Base-by-base conservation (phyloP, 192 early-diverging fungal genomes). In the Coemansia sp. region DNA sequence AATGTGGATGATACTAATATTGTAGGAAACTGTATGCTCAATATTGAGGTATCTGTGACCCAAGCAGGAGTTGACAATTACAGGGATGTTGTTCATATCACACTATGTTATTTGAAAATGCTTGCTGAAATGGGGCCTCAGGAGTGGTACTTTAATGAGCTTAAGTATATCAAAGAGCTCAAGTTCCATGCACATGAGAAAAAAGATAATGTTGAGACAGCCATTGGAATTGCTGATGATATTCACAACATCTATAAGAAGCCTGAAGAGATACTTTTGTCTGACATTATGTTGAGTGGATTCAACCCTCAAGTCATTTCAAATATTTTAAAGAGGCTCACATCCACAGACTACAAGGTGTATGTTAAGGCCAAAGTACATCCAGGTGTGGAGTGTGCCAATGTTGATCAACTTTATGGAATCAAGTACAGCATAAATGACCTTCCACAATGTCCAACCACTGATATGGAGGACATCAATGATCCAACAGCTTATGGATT, bases 351-450 rank as follows among this genome's bases (percentile, higher is more conserved):
- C 47, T 85, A 81, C 62, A 78, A 44, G 3, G n/a, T 69, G 4
- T 59, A 59, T 1, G 15, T 80, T 9, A 18, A 58, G 0, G 58
- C 50, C 14, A 67, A 75, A 33, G 24, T 50, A 0, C 29, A 60
- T 34, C 13, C 9, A 17, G 51, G 60, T 9, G 39, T 64, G 15
- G 69, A 65, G 7, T 63, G 70, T 7, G 34, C 53, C 39, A 23
- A 72, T 34, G 82, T 76, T 42, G 89, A 89, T 28, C 37, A 68
- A 18, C 87, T 81, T 75, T 95, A 92, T 56, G 85, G 82, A 3
- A 85, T 86, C 1, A 84, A 93, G 50, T 93, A 92, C 53, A 53
- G 67, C 29, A 67, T 86, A 28, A 55, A 68, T 14, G 48, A 62
- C 5, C 47, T 91, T n/a, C 58, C 69, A 1, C 39, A 55, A 2